Evolutionary conservation across 495 filamentous ascomycete genomes (phyloP), one percentile per base, ranked within the genome.

Genomic region (Schizothecium vesticola): DNA sequence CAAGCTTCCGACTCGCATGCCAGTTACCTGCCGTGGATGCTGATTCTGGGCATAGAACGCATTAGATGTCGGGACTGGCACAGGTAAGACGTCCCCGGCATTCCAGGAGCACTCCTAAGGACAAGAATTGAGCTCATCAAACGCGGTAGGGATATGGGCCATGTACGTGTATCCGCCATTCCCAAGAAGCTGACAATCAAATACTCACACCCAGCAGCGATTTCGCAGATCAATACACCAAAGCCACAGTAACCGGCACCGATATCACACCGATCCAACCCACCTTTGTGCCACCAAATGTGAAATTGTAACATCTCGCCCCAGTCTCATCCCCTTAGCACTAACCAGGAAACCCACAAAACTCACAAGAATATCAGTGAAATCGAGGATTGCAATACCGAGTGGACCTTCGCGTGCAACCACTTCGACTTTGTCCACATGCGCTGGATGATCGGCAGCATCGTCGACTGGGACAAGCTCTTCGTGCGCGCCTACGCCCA

Each of bases 181-280:
- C 7, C 56, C 10, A 11, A 9, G 22, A 59, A 59, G 10, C 56
- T 59, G 22, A 59, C 56, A 9, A 7, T 59, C 11, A 1, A n/a
- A n/a, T n/a, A n/a, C n/a, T n/a, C n/a, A n/a, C n/a, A n/a, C n/a
- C n/a, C n/a, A n/a, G n/a, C 75, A 79, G 72, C 61, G 77, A 72
- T 69, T 75, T 77, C 57, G 74, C 74, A 33, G 87, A 90, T 69
- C 70, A 81, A 11, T 83, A 79, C 75, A 87, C 86, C 0, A 22
- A 74, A 16, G 77, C 83, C 21, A 77, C 82, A 21, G 81, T 90
- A n/a, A 76, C 87, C 58, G 89, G 89, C 19, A 88, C 87, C n/a
- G 89, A 92, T 71, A 78, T 91, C 36, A 86, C 83, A 6, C 81
- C 84, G 0, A 87, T 87, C 64, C 86, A 88, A 66, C 81, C 83